Evolutionary conservation across 2,329 filamentous ascomycete species (phyloP), one percentile per base, ranked within the genome.

Genomic region (Ceratocystis harringtonii): DNA sequence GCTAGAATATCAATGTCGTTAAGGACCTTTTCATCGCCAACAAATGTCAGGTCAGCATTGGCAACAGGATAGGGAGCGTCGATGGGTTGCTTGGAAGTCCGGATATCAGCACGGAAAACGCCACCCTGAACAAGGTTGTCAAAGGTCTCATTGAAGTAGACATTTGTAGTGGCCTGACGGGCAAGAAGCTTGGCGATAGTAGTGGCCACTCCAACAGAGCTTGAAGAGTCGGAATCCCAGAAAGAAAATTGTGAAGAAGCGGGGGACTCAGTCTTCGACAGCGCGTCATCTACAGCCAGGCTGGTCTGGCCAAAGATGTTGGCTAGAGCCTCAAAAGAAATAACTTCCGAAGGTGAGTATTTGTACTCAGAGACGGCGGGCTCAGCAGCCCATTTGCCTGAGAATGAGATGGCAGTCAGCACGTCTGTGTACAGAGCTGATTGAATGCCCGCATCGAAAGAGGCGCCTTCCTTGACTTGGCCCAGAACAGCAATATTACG

Each of bases 381-480:
- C 64, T 81, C 76, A 62, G 81, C 76, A 63, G 82, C 77, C 74
- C 85, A 86, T 71, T 83, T 83, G 70, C 82, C 81, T 25, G 88
- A 86, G 75, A 97, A 96, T 45, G 89, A 84, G 63, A 95, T 79
- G 22, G 92, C 83, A 7, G 92, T 89, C 65, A 97, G 79, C 3
- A 97, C 90, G 74, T 99, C 94, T n/a, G 87, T 85, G 75, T 92
- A 96, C 2, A 99, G 83, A 19, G 83, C 83, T n/a, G 94, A 97
- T 74, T 89, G 89, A 63, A 89, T 78, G 17, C 87, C 87, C 64
- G 82, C 76, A 73, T 97, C 92, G 50, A 84, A 79, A 5, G 94
- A 88, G 67, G 86, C 84, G 67, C 83, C 78, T 69, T 89, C 82
- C 68, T 81, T 76, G 69, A 99, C 92, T 75, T 99, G 94, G 64